A percentile compares a stretch with the other conserved stretches of the same genome.
These are phyloP conservation scores for Circinella umbellata DNA, from an alignment of 371 early-diverging fungal species.

Conservation along the genomic window DNA sequence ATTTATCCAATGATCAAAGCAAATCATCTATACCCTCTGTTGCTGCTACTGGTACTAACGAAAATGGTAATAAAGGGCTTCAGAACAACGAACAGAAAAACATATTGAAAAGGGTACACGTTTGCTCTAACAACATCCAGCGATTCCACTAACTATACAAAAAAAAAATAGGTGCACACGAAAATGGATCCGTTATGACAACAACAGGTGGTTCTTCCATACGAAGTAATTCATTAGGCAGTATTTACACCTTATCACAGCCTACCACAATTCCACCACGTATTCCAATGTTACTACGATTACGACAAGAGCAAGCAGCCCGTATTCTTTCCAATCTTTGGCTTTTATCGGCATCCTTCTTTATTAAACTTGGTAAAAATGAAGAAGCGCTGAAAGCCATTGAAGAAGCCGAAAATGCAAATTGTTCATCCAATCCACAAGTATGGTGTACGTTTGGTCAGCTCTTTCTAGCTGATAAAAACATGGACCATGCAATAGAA, in stretches of 20 bases:
- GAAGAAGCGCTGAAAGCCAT: conserved; percentile 70
- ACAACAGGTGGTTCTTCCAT: conserved; percentile 11
- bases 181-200: neutral
- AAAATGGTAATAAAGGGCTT: conserved; percentile 13
- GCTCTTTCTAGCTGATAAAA: conserved; percentile 41
- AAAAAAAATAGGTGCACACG: neutral
- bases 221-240: conserved; percentile 24
- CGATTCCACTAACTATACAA: neutral
- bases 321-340: conserved; percentile 48
- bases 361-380: conserved; percentile 57
- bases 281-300: conserved; percentile 24
- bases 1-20: conserved; percentile 11
- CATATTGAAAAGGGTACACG: too few species aligned
- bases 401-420: conserved; percentile 69
- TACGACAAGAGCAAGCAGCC: conserved; percentile 30
- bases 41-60: neutral
- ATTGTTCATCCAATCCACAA: conserved; percentile 49
- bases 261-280: conserved; percentile 12
- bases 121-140: neutral
- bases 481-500: conserved; percentile 51
- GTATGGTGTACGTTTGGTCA: conserved; percentile 67
- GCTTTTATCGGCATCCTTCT: conserved; percentile 68
- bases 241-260: conserved; percentile 24
- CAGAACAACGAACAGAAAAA: conserved; percentile 11
- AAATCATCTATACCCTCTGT: neutral